These are phyloP conservation scores for Dictyostelium intermedium DNA, from an alignment of 78 protist species.

Conservation along the genomic window DNA sequence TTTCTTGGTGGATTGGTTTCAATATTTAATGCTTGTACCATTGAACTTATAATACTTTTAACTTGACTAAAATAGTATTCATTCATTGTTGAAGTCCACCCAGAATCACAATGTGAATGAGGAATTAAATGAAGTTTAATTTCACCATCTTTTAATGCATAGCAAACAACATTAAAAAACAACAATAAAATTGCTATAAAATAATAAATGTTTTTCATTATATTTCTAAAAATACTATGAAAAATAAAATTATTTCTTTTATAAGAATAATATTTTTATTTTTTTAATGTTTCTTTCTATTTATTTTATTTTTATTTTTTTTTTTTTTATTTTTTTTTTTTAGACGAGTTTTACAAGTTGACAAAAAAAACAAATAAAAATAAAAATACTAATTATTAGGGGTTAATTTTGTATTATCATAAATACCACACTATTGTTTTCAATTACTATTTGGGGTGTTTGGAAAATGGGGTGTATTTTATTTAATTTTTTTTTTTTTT, in stretches of 20 bases:
- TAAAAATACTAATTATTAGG: not conserved
- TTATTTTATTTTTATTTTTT: too few relatives aligned
- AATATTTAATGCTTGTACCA: not conserved
- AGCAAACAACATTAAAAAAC: not conserved
- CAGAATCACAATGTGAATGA: conserved; percentile 37
- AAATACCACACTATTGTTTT: not conserved
- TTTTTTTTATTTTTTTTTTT: too few relatives aligned
- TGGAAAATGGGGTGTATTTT: not conserved
- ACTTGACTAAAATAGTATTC: conserved; percentile 22
- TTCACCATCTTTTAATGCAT: not conserved
- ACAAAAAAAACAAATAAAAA: not conserved
- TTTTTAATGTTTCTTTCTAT: too few relatives aligned
- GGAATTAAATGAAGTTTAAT: conserved; percentile 14
- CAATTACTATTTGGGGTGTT: not conserved
- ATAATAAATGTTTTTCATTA: not conserved
- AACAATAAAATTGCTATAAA: not conserved
- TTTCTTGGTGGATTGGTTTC: conserved; percentile 5
- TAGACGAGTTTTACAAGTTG: not conserved
- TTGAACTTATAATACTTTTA: not conserved
- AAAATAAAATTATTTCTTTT: too few relatives aligned
- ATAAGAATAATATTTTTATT: too few relatives aligned
- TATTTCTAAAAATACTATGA: not conserved
- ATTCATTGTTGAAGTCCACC: conserved; percentile 37
- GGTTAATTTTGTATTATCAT: not conserved
- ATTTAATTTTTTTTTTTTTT: too few relatives aligned